Base-by-base conservation (phyloP, 2,329 filamentous ascomycete genomes). In the Monosporascus sp. region DNA sequence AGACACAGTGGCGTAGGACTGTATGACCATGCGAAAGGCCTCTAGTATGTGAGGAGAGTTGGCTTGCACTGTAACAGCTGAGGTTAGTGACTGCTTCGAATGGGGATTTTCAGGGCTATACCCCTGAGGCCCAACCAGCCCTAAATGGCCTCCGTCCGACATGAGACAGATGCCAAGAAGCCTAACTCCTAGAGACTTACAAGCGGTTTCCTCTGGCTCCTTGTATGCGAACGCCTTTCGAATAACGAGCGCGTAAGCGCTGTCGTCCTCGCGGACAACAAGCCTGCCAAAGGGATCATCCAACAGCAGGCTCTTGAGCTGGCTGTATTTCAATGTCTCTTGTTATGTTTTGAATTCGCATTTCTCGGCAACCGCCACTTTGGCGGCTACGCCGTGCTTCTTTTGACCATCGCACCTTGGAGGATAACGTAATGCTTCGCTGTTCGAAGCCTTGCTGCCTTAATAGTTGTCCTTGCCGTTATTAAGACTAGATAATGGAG, bases 321-420 rank as follows among this genome's bases (percentile, higher is more conserved):
- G 51, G 15, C 60, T 57, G 11, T 57, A 37, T n/a, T 61, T 59
- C 2, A 55, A 20, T 15, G 49, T 56, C 15, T 58, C 53, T 31
- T 58, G 59, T 24, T 67, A 67, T 27, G 65, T 56, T 38, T 60
- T 66, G 56, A 65, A 61, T 14, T 63, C 58, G 37, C 62, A 65
- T 31, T 53, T 60, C 37, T 53, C 54, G n/a, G 64, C 64, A 7
- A 46, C 8, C 3, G 49, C 20, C 8, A 45, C n/a, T 9, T 25
- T 25, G 7, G 45, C 8, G 8, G 27, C 27, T 27, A 27, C 27
- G 8, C 8, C 8, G 2, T 11, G 8, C 27, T 8, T 27, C 27
- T 27, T 3, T 2, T 27, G 8, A 3, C 25, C 8, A 27, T 27
- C 25, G 25, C 25, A 27, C 2, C 24, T 8, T 27, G 7, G 25